Conservation (phyloP, 805 yeast genomes). For the Candida piceae region DNA sequence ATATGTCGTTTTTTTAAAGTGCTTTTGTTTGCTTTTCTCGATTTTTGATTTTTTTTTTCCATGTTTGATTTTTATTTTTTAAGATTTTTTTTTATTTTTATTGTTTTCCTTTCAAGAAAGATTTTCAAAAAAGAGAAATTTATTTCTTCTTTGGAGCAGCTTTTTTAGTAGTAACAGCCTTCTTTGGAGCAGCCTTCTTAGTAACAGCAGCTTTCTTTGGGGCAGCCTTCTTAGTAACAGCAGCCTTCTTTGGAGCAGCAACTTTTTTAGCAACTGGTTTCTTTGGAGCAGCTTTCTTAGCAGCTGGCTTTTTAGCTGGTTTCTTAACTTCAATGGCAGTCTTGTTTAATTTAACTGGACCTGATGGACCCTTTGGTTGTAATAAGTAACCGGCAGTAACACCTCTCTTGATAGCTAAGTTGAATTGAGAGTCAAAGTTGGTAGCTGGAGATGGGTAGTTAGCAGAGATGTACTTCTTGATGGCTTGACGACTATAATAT, state of each 20-base stretch:
- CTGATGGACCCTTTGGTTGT: constrained; percentile 89
- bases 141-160: constrained; percentile 20
- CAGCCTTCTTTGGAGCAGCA: constrained; percentile 20
- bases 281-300: constrained; percentile 25
- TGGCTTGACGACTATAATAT: constrained; percentile 64
- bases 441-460: constrained; percentile 53
- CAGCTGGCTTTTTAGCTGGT: constrained; percentile 21
- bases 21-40: no score
- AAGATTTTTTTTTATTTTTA: no score
- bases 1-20: no score
- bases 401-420: constrained; percentile 74
- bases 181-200: constrained; percentile 25
- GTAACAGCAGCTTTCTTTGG: constrained; percentile 22
- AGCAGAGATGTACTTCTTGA: constrained; percentile 75
- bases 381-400: constrained; percentile 69
- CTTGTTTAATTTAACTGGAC: constrained; percentile 68
- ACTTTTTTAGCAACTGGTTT: constrained; percentile 28
- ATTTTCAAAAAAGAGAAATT: constrained; percentile 2
- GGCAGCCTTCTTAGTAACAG: constrained; percentile 7
- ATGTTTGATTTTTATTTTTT: no score
- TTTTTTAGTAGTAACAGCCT: constrained; percentile 17
- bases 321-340: constrained; percentile 25
- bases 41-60: no score
- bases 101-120: no score
- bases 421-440: constrained; percentile 72